Evolutionary conservation across 345 rosid genomes (phyloP).

Genomic region (Brassica juncea): DNA sequence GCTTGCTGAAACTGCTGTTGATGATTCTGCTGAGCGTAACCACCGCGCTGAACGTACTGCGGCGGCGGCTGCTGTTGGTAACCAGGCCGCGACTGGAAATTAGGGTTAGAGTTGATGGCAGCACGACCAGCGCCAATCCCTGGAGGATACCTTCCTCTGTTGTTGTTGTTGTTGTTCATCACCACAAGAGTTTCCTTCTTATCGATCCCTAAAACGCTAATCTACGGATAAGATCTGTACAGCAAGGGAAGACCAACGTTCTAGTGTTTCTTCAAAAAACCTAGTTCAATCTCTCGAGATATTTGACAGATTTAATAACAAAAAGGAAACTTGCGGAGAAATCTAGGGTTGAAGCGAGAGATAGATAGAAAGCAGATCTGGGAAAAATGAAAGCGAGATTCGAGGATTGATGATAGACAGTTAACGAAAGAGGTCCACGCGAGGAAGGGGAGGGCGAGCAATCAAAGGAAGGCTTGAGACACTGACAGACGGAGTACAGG

Average conservation of each 20-base stretch:
- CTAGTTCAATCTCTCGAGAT: slow-evolving; percentile 1
- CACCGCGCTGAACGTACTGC: slow-evolving; percentile 67
- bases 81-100: slow-evolving; percentile 45
- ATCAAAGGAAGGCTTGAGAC: not conserved
- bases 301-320: not conserved
- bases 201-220: slow-evolving; percentile 23
- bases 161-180: slow-evolving; percentile 51
- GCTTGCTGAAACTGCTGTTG: slow-evolving; percentile 48
- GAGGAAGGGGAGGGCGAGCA: slow-evolving; percentile 4
- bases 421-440: slow-evolving; percentile 23
- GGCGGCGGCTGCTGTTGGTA: slow-evolving; percentile 46
- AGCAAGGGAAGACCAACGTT: slow-evolving; percentile 12
- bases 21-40: slow-evolving; percentile 41
- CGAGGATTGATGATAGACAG: slow-evolving; percentile 1
- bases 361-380: slow-evolving; percentile 15
- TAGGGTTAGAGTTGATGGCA: slow-evolving; percentile 50
- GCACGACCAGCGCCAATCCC: slow-evolving; percentile 61
- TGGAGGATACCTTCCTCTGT: slow-evolving; percentile 61
- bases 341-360: slow-evolving; percentile 29
- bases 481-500: not conserved
- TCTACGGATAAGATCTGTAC: slow-evolving; percentile 24
- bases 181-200: slow-evolving; percentile 11
- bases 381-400: slow-evolving; percentile 17
- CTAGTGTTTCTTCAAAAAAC: slow-evolving; percentile 25
- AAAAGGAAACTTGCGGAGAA: slow-evolving; percentile 24